Evolutionary conservation across 2,329 filamentous ascomycete genomes (phyloP), one percentile per base, ranked within the genome.

Genomic region (Torrubiellomyces zombiae): DNA sequence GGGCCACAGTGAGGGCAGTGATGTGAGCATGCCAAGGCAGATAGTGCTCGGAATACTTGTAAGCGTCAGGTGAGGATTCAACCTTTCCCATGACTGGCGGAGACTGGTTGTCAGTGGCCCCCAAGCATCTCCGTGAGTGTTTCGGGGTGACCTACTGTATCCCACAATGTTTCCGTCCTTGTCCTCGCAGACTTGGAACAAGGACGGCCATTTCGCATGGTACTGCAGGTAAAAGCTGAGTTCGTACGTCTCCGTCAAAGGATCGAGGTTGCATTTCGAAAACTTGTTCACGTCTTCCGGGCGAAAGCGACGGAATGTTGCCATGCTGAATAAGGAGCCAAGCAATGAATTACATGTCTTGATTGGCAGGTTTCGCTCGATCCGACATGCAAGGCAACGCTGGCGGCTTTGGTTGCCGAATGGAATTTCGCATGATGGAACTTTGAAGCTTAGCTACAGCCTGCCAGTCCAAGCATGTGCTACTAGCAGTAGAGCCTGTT

Each of bases 21-120:
- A 98, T 92, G 53, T 98, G 89, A 12, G 83, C 86, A 56, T 98
- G 89, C 81, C 83, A 95, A n/a, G 86, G 86, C n/a, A 93, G 75
- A 55, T 91, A 92, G 55, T 94, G 83, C 42, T 75, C 65, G 24
- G 81, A 89, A 42, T 72, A 72, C 31, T 70, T 64, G 47, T 78
- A 68, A 26, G 73, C 71, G 21, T 79, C 61, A 10, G 79, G 76
- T 27, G 82, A 91, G 35, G 82, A 75, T 58, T 95, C 86, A 32
- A 92, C 68, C 58, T 98, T 98, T 45, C 86, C 89, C 69, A 98
- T 92, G 47, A 98, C 85, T 93, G 36, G 80, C 32, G 26, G 32
- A 21, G 24, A 29, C 32, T 27, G 32, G 18, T 27, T 32, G 40
- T 44, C 25, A 47, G 48, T 31, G 34, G 35, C 28, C 16, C 24